Base-by-base conservation (phyloP, 129 eudicot species). In the Chrysanthemum seticuspe region DNA sequence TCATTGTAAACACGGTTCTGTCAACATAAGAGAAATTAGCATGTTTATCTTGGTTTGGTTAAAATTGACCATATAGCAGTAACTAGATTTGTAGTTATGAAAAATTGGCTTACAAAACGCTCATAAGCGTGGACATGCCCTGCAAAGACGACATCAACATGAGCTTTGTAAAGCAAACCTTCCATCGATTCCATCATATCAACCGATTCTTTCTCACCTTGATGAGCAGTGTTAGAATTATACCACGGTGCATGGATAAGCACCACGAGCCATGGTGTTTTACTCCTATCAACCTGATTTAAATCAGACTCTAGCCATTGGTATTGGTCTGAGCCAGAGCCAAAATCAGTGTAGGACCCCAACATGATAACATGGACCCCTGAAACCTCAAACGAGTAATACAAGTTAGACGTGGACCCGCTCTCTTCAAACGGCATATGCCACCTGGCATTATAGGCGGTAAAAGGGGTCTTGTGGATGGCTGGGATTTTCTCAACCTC, bases 41-140 rank as follows among this genome's bases (percentile, higher is more conserved):
- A 23, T 14, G 40, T 27, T 50, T 56, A 25, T 44, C 2, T 5
- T 21, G 44, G 18, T 31, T 36, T 47, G 4, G 6, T 53, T 19
- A 49, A 75, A 2, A 40, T 47, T 58, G 3, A 44, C 34, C 7
- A 0, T 13, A 16, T 4, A 47, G 25, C 6, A 15, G 4, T 15
- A 53, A 31, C 16, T 13, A 53, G 11, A 7, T 18, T 61, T 48
- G 18, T 10, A 62, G 16, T n/a, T 18, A 51, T 1, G 36, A 36
- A 40, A 23, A 45, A 13, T 21, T 45, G 13, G 18, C 76, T 81
- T 91, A 91, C 97, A 52, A 85, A 86, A 63, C 91, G 88, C 36
- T 92, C 94, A 5, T 92, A 92, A 3, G 97, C 96, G 67, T 88
- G 97, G 1, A 86, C 97, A 74, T 91, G 97, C 13, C 97, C 97